Conservation (phyloP, 257 asterid genomes). For the Gentiana macrophylla region DNA sequence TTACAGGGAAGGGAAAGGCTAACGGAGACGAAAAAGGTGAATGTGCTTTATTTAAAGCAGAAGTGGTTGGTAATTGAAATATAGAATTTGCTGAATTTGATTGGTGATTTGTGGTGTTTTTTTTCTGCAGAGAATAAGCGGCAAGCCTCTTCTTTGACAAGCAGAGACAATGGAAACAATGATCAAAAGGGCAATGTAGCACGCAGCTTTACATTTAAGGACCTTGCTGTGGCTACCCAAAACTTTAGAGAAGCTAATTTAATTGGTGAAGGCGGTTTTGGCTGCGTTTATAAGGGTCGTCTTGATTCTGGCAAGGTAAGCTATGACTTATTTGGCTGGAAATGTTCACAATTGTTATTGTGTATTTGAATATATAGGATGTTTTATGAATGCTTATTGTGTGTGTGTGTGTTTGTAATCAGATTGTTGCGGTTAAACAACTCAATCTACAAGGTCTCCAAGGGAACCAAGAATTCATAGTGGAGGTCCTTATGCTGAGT, state of each 20-base stretch:
- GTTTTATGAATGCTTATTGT: not conserved
- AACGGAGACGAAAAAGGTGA: conserved; percentile 28
- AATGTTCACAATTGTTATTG: no score
- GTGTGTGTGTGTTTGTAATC: not conserved
- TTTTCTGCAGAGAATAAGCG: conserved; percentile 26
- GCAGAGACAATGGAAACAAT: conserved; percentile 19
- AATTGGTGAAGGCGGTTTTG: conserved; percentile 89
- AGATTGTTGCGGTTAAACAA: conserved; percentile 82
- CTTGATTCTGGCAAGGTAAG: conserved; percentile 55
- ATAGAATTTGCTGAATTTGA: conserved; percentile 2
- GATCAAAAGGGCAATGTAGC: conserved; percentile 38
- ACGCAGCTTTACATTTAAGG: conserved; percentile 65
- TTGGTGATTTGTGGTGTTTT: conserved; percentile 5
- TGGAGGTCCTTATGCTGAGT: conserved; percentile 86
- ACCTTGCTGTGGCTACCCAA: conserved; percentile 67
- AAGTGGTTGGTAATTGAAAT: not conserved
- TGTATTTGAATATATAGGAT: no score
- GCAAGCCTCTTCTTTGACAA: conserved; percentile 19
- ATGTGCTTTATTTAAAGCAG: not conserved
- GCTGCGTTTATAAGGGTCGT: conserved; percentile 67
- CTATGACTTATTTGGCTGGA: not conserved
- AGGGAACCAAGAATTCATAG: conserved; percentile 83
- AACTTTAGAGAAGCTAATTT: conserved; percentile 59
- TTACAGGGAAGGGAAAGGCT: conserved; percentile 31
- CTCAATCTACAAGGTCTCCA: conserved; percentile 85